A percentile compares a stretch with the other conserved stretches of the same genome.
Evolutionary conservation across 495 filamentous ascomycete species (phyloP).

Genomic region (Aspergillus indologenus): DNA sequence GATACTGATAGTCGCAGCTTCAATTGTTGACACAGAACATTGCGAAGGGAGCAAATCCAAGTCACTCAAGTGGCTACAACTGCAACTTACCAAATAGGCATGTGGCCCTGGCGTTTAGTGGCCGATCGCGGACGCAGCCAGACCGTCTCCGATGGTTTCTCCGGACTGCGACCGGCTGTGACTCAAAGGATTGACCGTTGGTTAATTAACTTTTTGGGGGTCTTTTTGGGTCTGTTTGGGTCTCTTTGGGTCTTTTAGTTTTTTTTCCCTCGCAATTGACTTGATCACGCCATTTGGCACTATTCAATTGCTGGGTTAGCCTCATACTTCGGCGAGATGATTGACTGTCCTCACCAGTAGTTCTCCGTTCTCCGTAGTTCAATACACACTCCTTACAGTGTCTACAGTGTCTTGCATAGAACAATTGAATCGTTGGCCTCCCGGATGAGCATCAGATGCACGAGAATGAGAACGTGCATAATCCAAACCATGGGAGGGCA

Average conservation of each 20-base stretch:
- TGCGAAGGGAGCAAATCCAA: too few species aligned
- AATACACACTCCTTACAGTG: neutral
- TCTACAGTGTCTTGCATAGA: too few species aligned
- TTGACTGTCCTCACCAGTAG: too few species aligned
- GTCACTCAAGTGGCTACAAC: too few species aligned
- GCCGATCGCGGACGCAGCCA: slow-evolving; percentile 14
- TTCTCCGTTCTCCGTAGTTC: neutral
- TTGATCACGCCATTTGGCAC: slow-evolving; percentile 7
- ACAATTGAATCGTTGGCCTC: neutral
- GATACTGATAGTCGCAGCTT: too few species aligned
- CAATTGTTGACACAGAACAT: too few species aligned
- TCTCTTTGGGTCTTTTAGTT: too few species aligned
- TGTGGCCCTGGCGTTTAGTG: neutral
- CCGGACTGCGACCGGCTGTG: neutral
- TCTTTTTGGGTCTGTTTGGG: too few species aligned
- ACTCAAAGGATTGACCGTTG: too few species aligned
- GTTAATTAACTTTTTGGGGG: too few species aligned
- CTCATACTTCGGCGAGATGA: neutral
- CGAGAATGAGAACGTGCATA: neutral
- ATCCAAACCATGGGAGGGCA: too few species aligned
- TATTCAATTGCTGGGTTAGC: neutral
- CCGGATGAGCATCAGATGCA: neutral
- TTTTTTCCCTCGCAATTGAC: neutral
- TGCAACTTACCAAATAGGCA: too few species aligned
- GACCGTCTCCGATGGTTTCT: neutral